phyloP scores from a whole-genome alignment of 169 alveolate species.

The Babesia divergens region DNA sequence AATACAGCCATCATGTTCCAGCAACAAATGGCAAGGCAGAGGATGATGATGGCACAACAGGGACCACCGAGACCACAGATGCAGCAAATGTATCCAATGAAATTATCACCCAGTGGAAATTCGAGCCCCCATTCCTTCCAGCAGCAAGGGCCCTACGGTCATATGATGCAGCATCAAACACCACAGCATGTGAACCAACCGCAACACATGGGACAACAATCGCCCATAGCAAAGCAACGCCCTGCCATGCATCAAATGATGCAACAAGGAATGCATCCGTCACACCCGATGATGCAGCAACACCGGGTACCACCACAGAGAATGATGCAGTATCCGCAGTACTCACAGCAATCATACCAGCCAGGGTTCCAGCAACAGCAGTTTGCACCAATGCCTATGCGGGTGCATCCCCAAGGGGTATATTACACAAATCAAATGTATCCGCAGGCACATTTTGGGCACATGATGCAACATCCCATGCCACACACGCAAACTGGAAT shows the following conservation, averaged over 20 bases:
- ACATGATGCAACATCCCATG: conserved; percentile 45
- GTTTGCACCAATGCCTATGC: conserved; percentile 19
- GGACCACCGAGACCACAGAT: conserved; percentile 13
- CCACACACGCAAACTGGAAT: neutral
- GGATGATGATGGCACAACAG: conserved; percentile 51
- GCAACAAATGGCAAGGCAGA: conserved; percentile 36
- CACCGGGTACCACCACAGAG: conserved; percentile 27
- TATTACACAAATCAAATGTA: conserved; percentile 50
- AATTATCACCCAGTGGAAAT: conserved; percentile 25
- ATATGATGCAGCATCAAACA: conserved; percentile 8
- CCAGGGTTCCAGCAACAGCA: conserved; percentile 1
- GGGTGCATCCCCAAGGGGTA: conserved; percentile 26
- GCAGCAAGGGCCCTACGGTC: conserved; percentile 46
- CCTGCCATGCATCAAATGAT: conserved; percentile 18
- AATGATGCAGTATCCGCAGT: conserved; percentile 25
- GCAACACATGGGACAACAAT: conserved; percentile 53
- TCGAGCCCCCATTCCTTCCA: conserved; percentile 58
- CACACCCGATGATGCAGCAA: conserved; percentile 43
- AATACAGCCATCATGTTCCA: neutral
- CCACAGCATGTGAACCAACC: conserved; percentile 17
- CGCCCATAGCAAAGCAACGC: conserved; percentile 45
- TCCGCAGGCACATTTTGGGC: conserved; percentile 24
- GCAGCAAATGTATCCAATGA: conserved; percentile 57
- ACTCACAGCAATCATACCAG: conserved; percentile 30
- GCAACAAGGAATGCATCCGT: conserved; percentile 26